Conservation (phyloP, 345 rosid genomes). For the Salix viminalis region DNA sequence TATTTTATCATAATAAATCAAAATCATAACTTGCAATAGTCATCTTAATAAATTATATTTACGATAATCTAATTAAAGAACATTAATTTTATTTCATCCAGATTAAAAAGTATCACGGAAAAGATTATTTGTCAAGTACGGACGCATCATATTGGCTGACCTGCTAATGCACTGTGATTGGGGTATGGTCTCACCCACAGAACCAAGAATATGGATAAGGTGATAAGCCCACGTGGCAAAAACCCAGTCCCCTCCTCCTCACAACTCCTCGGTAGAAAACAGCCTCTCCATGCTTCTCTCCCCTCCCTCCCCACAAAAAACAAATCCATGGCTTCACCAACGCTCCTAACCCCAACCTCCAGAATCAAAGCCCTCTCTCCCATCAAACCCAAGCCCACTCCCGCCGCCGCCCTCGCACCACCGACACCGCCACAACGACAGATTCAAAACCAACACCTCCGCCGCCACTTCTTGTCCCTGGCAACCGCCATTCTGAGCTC, state of each 20-base stretch:
- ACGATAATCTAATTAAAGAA: too few species aligned
- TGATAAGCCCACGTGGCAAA: slow-evolving; percentile 87
- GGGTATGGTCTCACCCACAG: slow-evolving; percentile 28
- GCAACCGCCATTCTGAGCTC: slow-evolving; percentile 29
- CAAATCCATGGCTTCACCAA: slow-evolving; percentile 61
- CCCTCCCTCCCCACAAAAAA: slow-evolving; percentile 1
- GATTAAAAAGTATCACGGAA: too few species aligned
- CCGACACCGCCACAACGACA: slow-evolving; percentile 1
- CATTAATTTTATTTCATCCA: too few species aligned
- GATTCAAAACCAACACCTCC: slow-evolving; percentile 27
- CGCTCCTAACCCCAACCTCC: slow-evolving; percentile 57
- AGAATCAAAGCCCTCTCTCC: slow-evolving; percentile 30
- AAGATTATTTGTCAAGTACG: neutral
- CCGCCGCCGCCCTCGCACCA: neutral
- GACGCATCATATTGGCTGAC: neutral
- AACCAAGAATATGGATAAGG: slow-evolving; percentile 54
- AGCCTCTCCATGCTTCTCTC: neutral
- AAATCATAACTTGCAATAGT: too few species aligned
- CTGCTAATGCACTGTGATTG: slow-evolving; percentile 6
- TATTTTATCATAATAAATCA: too few species aligned
- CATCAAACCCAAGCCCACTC: slow-evolving; percentile 22
- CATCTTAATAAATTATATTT: too few species aligned
- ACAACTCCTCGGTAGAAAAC: neutral
- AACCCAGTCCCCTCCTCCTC: slow-evolving; percentile 19
- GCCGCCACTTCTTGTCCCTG: slow-evolving; percentile 57